A percentile compares a stretch with the other conserved stretches of the same genome.
phyloP scores from a whole-genome alignment of 1,139 yeast genomes.

The Diutina sp. region DNA sequence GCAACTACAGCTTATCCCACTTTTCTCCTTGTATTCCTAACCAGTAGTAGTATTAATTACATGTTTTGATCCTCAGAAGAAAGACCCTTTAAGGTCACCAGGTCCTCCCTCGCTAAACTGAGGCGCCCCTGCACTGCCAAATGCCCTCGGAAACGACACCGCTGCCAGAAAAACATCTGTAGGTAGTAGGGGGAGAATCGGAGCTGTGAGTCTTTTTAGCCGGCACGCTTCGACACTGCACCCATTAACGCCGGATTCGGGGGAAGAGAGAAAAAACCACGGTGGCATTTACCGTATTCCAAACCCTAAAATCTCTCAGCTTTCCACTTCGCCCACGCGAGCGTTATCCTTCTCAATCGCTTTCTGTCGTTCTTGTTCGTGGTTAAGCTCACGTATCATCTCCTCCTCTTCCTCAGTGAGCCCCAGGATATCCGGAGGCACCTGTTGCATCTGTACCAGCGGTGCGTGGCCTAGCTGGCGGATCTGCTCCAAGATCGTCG shows the following conservation, averaged over 20 bases:
- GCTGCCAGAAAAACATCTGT: background rate
- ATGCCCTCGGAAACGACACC: background rate
- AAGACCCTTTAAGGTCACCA: background rate
- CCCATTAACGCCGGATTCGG: background rate
- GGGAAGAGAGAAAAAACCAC: background rate
- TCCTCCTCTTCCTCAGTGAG: slow-evolving; percentile 51
- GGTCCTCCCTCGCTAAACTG: background rate
- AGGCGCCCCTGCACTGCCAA: background rate
- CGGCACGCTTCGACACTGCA: background rate
- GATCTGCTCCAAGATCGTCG: slow-evolving; percentile 70
- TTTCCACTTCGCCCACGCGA: slow-evolving; percentile 10
- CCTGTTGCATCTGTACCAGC: slow-evolving; percentile 81
- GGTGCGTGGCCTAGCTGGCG: slow-evolving; percentile 85
- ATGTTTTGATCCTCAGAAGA: too few species aligned
- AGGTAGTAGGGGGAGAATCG: background rate
- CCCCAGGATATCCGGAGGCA: slow-evolving; percentile 76
- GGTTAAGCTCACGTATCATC: slow-evolving; percentile 34
- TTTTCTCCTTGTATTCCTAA: too few species aligned
- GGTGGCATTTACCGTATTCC: too few species aligned
- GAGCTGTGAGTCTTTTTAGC: background rate
- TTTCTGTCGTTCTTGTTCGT: slow-evolving; percentile 19
- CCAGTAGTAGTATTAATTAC: too few species aligned
- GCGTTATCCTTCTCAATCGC: slow-evolving; percentile 16
- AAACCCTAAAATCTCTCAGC: background rate
- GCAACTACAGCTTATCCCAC: too few species aligned